Evolutionary conservation across 768 basidiomycete genomes (phyloP).

Genomic region (Clitopilus hobsonii): DNA sequence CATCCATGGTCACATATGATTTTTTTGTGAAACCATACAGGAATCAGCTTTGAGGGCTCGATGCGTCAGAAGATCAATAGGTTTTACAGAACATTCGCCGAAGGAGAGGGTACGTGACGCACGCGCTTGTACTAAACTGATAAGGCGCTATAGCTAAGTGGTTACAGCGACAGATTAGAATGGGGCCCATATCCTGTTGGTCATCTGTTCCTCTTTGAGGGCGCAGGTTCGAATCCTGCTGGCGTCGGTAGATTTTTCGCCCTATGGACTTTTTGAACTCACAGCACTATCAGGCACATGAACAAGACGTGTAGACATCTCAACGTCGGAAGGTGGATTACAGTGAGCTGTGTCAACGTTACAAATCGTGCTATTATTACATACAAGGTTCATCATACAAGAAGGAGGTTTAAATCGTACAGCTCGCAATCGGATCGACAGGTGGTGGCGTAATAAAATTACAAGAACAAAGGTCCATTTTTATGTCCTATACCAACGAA

Average conservation of each 20-base stretch:
- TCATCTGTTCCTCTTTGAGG: conserved; percentile 41
- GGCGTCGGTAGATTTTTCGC: conserved; percentile 29
- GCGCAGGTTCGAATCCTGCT: conserved; percentile 56
- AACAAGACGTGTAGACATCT: too few relatives aligned
- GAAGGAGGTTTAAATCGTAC: not conserved
- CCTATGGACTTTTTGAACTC: not conserved
- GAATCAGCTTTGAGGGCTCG: too few relatives aligned
- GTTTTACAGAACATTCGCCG: not conserved
- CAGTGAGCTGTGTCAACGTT: too few relatives aligned
- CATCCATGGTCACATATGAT: too few relatives aligned
- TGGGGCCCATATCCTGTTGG: not conserved
- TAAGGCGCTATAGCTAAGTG: conserved; percentile 76
- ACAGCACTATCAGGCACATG: not conserved
- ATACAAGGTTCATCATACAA: not conserved
- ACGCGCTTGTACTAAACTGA: not conserved
- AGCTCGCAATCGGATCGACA: not conserved
- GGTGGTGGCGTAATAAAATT: not conserved
- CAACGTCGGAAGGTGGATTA: too few relatives aligned
- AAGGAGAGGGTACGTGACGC: not conserved
- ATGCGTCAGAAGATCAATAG: too few relatives aligned
- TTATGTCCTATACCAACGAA: too few relatives aligned
- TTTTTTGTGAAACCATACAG: too few relatives aligned
- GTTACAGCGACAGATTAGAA: conserved; percentile 79
- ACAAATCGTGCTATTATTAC: not conserved
- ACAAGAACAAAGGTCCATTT: not conserved